A percentile compares a stretch with the other conserved stretches of the same genome.
Conservation (phyloP, 768 basidiomycete genomes). For the Symmetrospora coprosmae region DNA sequence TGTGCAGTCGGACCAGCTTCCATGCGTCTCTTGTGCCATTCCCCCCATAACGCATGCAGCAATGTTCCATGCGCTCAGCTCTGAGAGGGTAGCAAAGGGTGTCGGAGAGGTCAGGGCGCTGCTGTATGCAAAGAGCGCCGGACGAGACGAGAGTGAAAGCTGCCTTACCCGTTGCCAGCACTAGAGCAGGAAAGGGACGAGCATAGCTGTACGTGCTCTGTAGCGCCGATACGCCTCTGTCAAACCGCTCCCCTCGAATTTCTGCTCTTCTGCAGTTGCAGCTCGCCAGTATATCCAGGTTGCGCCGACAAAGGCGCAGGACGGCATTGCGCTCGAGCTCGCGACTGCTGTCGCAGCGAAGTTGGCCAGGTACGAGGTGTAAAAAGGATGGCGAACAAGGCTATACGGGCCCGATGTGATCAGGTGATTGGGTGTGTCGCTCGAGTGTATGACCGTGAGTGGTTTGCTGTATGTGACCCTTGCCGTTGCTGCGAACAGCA, state of each 20-base stretch:
- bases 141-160: no score
- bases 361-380: background rate
- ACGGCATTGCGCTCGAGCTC: background rate
- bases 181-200: background rate
- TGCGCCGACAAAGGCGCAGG: background rate
- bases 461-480: background rate
- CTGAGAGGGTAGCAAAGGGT: no score
- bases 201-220: background rate
- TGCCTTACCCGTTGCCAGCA: no score
- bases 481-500: background rate
- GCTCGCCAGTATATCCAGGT: background rate
- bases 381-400: background rate
- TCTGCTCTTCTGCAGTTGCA: background rate
- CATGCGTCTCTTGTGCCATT: no score
- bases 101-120: no score
- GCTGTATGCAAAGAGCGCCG: no score
- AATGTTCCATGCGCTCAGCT: no score
- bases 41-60: no score
- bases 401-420: background rate
- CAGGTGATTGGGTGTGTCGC: background rate
- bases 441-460: constrained; percentile 1
- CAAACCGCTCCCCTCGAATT: background rate
- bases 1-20: no score
- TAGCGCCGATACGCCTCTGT: background rate
- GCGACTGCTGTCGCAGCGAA: background rate